These are phyloP conservation scores for Cenococcum geophilum DNA, from an alignment of 495 filamentous ascomycete genomes.

Conservation along the genomic window DNA sequence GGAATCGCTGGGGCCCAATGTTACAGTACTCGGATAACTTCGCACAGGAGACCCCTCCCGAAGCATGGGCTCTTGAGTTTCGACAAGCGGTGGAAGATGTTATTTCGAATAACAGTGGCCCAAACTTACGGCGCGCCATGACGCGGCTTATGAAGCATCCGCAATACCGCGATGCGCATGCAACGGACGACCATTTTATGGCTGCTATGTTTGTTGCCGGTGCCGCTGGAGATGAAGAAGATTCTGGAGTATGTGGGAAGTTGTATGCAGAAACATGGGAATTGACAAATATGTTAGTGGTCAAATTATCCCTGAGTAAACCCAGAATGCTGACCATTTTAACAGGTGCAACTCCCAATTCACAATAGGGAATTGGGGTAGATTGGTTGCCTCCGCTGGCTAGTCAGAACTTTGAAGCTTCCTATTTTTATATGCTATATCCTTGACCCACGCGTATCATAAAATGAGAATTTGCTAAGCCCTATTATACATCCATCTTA, in stretches of 20 bases:
- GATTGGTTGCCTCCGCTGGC: not conserved
- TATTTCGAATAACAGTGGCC: slow-evolving; percentile 46
- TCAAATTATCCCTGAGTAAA: slow-evolving; percentile 42
- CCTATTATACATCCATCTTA: too few relatives aligned
- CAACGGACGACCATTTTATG: slow-evolving; percentile 61
- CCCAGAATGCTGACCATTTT: slow-evolving; percentile 9
- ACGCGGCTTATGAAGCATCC: slow-evolving; percentile 58
- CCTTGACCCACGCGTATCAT: too few relatives aligned
- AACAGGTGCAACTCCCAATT: not conserved
- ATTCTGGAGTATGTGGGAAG: slow-evolving; percentile 39
- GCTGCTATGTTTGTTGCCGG: slow-evolving; percentile 53
- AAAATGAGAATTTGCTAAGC: too few relatives aligned
- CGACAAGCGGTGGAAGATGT: slow-evolving; percentile 54
- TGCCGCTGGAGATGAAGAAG: slow-evolving; percentile 46
- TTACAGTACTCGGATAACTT: slow-evolving; percentile 55
- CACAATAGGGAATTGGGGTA: not conserved
- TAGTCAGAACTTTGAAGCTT: too few relatives aligned
- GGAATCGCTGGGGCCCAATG: slow-evolving; percentile 58
- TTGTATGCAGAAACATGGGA: slow-evolving; percentile 58
- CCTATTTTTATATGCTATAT: too few relatives aligned
- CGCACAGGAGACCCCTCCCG: slow-evolving; percentile 50
- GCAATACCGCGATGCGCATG: slow-evolving; percentile 54
- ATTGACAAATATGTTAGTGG: slow-evolving; percentile 59
- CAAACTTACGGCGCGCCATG: slow-evolving; percentile 45
- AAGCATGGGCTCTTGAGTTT: slow-evolving; percentile 53